Evolutionary conservation across 2,329 filamentous ascomycete genomes (phyloP).

Genomic region (Alternaria atra): DNA sequence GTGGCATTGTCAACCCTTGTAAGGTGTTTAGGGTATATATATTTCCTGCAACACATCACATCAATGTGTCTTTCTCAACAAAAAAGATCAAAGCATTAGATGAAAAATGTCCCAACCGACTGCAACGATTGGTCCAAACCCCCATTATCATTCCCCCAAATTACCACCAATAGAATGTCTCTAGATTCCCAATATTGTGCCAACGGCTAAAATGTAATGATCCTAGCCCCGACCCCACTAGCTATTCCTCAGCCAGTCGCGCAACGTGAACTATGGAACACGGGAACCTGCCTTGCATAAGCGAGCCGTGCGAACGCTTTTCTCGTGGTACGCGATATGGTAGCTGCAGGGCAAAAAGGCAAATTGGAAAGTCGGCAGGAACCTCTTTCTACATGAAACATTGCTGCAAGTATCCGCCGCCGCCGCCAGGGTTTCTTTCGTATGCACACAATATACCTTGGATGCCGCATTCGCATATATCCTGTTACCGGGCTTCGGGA

Average conservation of each 20-base stretch:
- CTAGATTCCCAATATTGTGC: not conserved
- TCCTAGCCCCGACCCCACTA: not conserved
- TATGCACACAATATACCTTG: not conserved
- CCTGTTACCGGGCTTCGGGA: conserved; percentile 9
- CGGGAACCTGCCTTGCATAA: conserved; percentile 18
- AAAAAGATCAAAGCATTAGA: not conserved
- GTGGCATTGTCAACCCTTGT: not conserved
- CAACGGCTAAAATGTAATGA: conserved; percentile 1
- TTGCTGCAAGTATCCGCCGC: conserved; percentile 4
- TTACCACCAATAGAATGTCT: conserved; percentile 3
- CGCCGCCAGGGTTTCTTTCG: not conserved
- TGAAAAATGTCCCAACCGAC: not conserved
- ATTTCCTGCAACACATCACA: not conserved
- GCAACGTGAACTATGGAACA: conserved; percentile 3
- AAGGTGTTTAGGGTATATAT: not conserved
- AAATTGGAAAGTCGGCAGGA: not conserved
- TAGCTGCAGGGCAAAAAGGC: not conserved
- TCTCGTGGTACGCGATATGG: not conserved
- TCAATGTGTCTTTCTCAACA: not conserved
- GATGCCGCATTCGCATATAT: not conserved
- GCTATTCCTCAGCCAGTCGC: not conserved
- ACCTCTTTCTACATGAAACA: not conserved
- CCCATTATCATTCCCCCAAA: not conserved
- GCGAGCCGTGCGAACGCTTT: conserved; percentile 5
- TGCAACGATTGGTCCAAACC: not conserved